A percentile compares a stretch with the other conserved stretches of the same genome.
phyloP scores from a whole-genome alignment of 2,329 filamentous ascomycete species.

The Trichoderma sp. region DNA sequence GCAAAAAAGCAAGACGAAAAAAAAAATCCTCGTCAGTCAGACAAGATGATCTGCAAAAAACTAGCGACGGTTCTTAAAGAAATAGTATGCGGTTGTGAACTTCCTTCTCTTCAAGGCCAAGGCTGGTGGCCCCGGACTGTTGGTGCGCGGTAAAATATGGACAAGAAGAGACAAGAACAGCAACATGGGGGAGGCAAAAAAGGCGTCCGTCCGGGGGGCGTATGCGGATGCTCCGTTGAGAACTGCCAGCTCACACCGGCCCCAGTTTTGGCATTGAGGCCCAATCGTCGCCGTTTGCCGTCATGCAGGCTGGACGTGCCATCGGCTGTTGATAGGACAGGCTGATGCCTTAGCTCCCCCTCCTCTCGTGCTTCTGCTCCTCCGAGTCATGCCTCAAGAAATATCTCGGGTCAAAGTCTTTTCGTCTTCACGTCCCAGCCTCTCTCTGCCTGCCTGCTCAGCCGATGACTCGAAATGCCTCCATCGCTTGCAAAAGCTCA shows the following conservation, averaged over 20 bases:
- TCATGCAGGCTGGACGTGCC: slow-evolving; percentile 15
- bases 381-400: background rate
- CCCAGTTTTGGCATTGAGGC: slow-evolving; percentile 15
- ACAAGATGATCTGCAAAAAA: background rate
- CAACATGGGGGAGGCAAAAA: background rate
- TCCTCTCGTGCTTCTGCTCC: background rate
- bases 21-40: background rate
- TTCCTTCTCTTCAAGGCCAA: background rate
- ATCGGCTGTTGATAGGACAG: slow-evolving; percentile 1
- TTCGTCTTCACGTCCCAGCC: background rate
- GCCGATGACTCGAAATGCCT: slow-evolving; percentile 10
- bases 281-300: slow-evolving; percentile 20
- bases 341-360: background rate
- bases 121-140: background rate
- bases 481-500: background rate
- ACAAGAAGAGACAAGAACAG: background rate
- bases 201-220: background rate
- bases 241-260: slow-evolving; percentile 19
- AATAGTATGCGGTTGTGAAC: background rate
- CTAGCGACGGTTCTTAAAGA: background rate
- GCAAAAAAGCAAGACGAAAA: background rate
- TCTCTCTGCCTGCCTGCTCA: background rate
- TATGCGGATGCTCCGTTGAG: slow-evolving; percentile 12
- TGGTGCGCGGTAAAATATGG: background rate
- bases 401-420: background rate